Evolutionary conservation across 495 filamentous ascomycete genomes (phyloP), one percentile per base, ranked within the genome.

Genomic region (Xylaria grammica): DNA sequence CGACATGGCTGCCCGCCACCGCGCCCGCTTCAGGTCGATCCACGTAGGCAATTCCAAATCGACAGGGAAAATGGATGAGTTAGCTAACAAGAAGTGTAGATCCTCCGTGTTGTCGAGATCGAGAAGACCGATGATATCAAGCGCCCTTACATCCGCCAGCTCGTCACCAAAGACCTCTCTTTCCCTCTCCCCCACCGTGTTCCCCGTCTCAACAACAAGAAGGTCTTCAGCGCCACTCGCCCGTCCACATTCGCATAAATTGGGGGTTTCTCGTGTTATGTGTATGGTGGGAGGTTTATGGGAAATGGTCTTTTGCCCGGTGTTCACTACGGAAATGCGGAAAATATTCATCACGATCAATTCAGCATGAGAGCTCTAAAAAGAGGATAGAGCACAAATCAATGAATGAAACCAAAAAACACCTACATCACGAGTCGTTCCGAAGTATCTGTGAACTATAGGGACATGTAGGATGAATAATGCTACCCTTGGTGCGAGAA

Each of bases 1-100:
- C 84, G 95, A 99, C 82, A 98, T 99, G 96, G 91, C 95, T 75
- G 94, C 96, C 78, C 91, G 96, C 75, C 95, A 99, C 86, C 91
- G 95, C 80, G 88, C 95, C 72, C 92, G 95, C 71, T 99, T 98
- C 86, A 88, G 96, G 80, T 97, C 93, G 61, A 91, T 99, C 78
- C 92, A 96, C 87, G 94, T 97, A 91, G 58, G 93, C 83, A 68
- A n/a, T 10, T 2, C n/a, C 26, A 1, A 26, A 7, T 24, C 17
- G 11, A 1, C 17, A 36, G 20, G 17, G 26, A 0, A 64, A 32
- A 44, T 7, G 44, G 34, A 6, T 1, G 27, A 17, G 22, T 19
- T 29, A 32, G 32, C 62, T 64, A 56, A 58, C 44, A 56, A 42
- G 27, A 30, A 6, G 40, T 19, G 26, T 72, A 98, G 94, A 96